Conservation (phyloP, 495 filamentous ascomycete genomes). For the Parmelia sp. region DNA sequence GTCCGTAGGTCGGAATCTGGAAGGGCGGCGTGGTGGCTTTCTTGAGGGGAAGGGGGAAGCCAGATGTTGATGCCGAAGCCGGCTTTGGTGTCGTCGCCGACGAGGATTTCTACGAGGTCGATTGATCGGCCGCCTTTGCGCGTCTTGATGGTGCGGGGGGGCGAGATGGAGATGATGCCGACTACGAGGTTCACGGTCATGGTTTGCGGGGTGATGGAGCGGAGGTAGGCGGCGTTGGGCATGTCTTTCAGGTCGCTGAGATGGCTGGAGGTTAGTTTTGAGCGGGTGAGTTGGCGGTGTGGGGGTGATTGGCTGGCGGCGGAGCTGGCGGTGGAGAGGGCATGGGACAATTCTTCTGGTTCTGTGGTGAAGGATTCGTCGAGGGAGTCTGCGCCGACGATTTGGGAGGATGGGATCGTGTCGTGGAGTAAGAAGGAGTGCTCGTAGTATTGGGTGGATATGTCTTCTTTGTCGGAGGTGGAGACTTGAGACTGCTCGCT, state of each 20-base stretch:
- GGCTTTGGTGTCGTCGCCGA: slow-evolving; percentile 79
- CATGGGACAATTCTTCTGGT: too few species aligned
- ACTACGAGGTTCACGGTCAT: slow-evolving; percentile 72
- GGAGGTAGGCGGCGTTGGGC: slow-evolving; percentile 61
- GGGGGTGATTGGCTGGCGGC: slow-evolving; percentile 23
- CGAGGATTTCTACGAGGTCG: slow-evolving; percentile 67
- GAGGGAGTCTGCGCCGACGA: slow-evolving; percentile 26
- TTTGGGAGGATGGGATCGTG: slow-evolving; percentile 46
- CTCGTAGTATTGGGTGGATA: slow-evolving; percentile 61
- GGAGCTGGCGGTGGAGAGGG: slow-evolving; percentile 26
- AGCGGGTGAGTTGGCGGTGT: slow-evolving; percentile 12
- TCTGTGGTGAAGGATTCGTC: slow-evolving; percentile 18
- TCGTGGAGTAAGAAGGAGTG: slow-evolving; percentile 64
- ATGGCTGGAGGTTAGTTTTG: slow-evolving; percentile 27
- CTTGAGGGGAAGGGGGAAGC: slow-evolving; percentile 41
- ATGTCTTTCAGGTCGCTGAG: slow-evolving; percentile 64
- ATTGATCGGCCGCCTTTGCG: slow-evolving; percentile 36
- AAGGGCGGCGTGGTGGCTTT: slow-evolving; percentile 23
- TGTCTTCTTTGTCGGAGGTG: slow-evolving; percentile 31
- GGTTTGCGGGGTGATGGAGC: slow-evolving; percentile 68
- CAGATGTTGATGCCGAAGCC: slow-evolving; percentile 83
- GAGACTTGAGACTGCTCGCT: neutral
- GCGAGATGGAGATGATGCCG: slow-evolving; percentile 64
- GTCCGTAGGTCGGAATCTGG: slow-evolving; percentile 34
- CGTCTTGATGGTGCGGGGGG: slow-evolving; percentile 54